Conservation (phyloP, 2,329 filamentous ascomycete genomes). For the Diaporthe sp. region DNA sequence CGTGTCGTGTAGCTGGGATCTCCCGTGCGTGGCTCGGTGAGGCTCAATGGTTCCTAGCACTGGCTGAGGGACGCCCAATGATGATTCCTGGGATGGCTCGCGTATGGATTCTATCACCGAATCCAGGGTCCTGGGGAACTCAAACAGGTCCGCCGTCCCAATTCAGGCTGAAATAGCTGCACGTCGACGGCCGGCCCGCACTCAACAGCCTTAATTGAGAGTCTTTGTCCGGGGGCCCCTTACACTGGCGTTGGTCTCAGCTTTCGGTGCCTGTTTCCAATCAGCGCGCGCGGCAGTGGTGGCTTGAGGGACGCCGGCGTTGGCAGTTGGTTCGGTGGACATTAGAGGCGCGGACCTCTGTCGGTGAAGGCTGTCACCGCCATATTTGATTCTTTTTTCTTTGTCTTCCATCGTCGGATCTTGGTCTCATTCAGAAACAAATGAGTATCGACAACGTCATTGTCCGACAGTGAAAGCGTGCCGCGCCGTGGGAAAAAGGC, state of each 20-base stretch:
- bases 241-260: conserved; percentile 24
- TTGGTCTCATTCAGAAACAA: conserved; percentile 22
- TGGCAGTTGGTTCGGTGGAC: neutral
- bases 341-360: neutral
- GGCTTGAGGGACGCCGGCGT: neutral
- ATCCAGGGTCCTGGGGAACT: conserved; percentile 7
- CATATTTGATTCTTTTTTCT: conserved; percentile 9
- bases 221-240: conserved; percentile 21
- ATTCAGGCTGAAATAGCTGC: conserved; percentile 29
- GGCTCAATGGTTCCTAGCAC: neutral
- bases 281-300: conserved; percentile 24
- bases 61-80: neutral
- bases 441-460: conserved; percentile 17
- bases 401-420: conserved; percentile 11
- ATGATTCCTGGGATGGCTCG: neutral
- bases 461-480: conserved; percentile 14
- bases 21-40: neutral
- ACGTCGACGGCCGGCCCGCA: conserved; percentile 24
- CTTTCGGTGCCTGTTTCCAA: conserved; percentile 24
- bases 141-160: conserved; percentile 22
- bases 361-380: conserved; percentile 14
- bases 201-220: conserved; percentile 10
- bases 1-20: neutral
- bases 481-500: conserved; percentile 18
- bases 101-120: neutral